Conservation (phyloP, 805 yeast genomes). For the Metschnikowia henanensis region DNA sequence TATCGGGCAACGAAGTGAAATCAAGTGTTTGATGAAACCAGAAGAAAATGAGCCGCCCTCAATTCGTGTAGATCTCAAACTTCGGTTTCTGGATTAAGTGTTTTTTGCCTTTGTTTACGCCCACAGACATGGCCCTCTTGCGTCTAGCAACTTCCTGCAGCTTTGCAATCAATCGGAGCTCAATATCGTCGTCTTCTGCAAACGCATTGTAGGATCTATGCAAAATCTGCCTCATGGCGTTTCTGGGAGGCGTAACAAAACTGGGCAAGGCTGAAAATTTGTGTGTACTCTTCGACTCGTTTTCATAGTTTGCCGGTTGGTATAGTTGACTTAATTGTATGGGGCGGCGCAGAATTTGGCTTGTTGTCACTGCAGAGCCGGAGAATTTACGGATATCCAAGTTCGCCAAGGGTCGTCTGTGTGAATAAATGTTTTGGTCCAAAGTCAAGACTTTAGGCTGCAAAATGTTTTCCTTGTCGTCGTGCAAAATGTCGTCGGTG, state of each 20-base stretch:
- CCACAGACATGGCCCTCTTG: constrained; percentile 39
- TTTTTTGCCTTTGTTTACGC: constrained; percentile 37
- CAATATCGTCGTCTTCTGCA: constrained; percentile 21
- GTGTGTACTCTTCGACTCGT: constrained; percentile 29
- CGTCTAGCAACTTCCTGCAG: constrained; percentile 24
- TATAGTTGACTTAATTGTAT: constrained; percentile 27
- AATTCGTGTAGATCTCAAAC: constrained; percentile 22
- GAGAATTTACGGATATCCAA: constrained; percentile 31
- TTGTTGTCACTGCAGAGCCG: constrained; percentile 23
- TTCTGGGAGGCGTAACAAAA: constrained; percentile 37
- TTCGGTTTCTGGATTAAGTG: constrained; percentile 34
- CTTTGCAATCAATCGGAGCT: constrained; percentile 19
- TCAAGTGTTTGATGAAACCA: too few relatives aligned
- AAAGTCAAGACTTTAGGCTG: constrained; percentile 28
- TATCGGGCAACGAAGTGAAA: constrained; percentile 1
- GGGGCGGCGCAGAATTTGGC: constrained; percentile 12
- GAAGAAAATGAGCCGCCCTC: too few relatives aligned
- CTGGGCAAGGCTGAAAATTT: constrained; percentile 31
- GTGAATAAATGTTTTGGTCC: constrained; percentile 6
- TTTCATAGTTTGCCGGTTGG: constrained; percentile 31
- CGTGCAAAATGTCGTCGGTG: constrained; percentile 16
- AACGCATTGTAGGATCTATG: constrained; percentile 13
- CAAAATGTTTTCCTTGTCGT: constrained; percentile 43
- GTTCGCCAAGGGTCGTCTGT: constrained; percentile 29
- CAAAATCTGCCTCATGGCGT: constrained; percentile 23